Evolutionary conservation across 2,329 filamentous ascomycete genomes (phyloP).

Genomic region (Pestalotiopsis sp.): DNA sequence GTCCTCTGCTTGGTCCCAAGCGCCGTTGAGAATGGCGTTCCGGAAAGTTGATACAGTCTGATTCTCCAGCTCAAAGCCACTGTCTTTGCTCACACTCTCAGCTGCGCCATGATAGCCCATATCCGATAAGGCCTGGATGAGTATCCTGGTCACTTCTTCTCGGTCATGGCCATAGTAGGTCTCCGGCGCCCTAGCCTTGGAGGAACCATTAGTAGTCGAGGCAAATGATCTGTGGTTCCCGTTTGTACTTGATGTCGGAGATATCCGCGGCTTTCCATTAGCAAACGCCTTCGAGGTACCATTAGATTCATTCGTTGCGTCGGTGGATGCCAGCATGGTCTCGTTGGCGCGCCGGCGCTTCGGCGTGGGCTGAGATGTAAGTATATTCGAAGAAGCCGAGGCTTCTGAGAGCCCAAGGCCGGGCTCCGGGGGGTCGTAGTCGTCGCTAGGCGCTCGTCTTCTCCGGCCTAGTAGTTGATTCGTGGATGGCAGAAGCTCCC

Average conservation of each 20-base stretch:
- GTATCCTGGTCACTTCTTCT: slow-evolving; percentile 87
- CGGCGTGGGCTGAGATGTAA: slow-evolving; percentile 37
- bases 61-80: slow-evolving; percentile 85
- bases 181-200: slow-evolving; percentile 31
- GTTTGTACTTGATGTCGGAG: slow-evolving; percentile 41
- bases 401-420: slow-evolving; percentile 23
- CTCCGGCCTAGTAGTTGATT: slow-evolving; percentile 55
- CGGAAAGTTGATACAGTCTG: slow-evolving; percentile 84
- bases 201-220: slow-evolving; percentile 54
- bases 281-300: slow-evolving; percentile 52
- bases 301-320: slow-evolving; percentile 49
- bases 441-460: slow-evolving; percentile 45
- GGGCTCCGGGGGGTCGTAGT: slow-evolving; percentile 26
- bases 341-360: slow-evolving; percentile 59
- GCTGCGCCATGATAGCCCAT: slow-evolving; percentile 84
- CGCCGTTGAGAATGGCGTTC: slow-evolving; percentile 73
- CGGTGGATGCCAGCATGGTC: slow-evolving; percentile 65
- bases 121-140: slow-evolving; percentile 88
- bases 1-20: slow-evolving; percentile 83
- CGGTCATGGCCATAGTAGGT: slow-evolving; percentile 81
- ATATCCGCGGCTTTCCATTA: slow-evolving; percentile 55
- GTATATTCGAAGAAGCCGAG: slow-evolving; percentile 18
- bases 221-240: slow-evolving; percentile 45
- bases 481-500: slow-evolving; percentile 19
- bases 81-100: slow-evolving; percentile 72